A percentile compares a stretch with the other conserved stretches of the same genome.
These are phyloP conservation scores for Trichoderma virens DNA, from an alignment of 495 filamentous ascomycete genomes.

Conservation along the genomic window DNA sequence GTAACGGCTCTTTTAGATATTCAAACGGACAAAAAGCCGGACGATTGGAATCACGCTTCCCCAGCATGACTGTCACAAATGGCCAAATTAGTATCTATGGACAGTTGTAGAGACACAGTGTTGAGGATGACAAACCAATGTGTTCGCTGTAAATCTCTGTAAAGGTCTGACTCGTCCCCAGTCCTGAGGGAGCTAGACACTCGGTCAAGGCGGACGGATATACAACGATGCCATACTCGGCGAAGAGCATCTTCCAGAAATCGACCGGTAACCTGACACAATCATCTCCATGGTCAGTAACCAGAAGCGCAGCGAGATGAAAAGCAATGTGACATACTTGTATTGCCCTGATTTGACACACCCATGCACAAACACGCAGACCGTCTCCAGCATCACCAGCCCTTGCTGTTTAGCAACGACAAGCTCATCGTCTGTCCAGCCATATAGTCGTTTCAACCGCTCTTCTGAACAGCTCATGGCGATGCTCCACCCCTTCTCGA, in stretches of 20 bases:
- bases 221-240: slow-evolving; percentile 10
- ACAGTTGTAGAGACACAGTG: not conserved
- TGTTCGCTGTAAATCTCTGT: not conserved
- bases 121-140: not conserved
- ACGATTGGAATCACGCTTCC: not conserved
- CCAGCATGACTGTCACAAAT: not conserved
- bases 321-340: not conserved
- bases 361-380: slow-evolving; percentile 9
- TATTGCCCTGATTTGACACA: slow-evolving; percentile 7
- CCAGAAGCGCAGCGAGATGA: too few relatives aligned
- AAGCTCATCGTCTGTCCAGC: not conserved
- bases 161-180: slow-evolving; percentile 5
- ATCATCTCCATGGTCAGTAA: not conserved
- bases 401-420: not conserved
- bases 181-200: not conserved
- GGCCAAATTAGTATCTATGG: not conserved
- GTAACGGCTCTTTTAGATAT: slow-evolving; percentile 1
- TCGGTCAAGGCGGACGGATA: slow-evolving; percentile 9
- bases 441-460: not conserved
- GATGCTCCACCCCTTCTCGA: slow-evolving; percentile 2
- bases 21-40: slow-evolving; percentile 8
- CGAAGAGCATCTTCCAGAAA: slow-evolving; percentile 2
- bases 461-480: not conserved
- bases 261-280: not conserved
- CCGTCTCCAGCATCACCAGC: slow-evolving; percentile 9